These are phyloP conservation scores for Mycena albidolilacea DNA, from an alignment of 768 basidiomycete genomes.

Conservation along the genomic window DNA sequence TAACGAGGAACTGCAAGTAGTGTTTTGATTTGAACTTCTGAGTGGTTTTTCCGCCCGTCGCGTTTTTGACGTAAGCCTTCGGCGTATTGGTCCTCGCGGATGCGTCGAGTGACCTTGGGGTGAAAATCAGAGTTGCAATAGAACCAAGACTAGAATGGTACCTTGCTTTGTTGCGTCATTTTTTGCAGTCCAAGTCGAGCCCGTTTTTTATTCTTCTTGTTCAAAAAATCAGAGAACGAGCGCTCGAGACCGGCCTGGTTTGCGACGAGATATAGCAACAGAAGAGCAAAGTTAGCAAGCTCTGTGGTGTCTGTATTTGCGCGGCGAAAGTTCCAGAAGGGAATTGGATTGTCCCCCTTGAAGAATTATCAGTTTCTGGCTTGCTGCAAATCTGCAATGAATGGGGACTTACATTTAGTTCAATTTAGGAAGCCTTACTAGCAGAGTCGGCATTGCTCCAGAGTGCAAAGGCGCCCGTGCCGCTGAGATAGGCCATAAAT, in stretches of 20 bases:
- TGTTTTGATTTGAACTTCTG: too few relatives aligned
- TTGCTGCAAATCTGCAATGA: background rate
- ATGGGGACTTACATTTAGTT: background rate
- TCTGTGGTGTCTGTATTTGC: background rate
- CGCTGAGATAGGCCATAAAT: constrained; percentile 19
- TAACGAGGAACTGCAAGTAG: constrained; percentile 11
- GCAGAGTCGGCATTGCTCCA: background rate
- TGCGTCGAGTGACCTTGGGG: background rate
- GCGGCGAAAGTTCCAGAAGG: background rate
- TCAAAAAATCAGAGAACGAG: background rate
- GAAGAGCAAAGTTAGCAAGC: background rate
- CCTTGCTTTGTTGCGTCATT: too few relatives aligned
- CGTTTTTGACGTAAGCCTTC: constrained; percentile 3
- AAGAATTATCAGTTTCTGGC: too few relatives aligned
- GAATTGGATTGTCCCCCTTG: background rate
- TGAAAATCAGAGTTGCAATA: too few relatives aligned
- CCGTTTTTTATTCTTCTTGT: background rate
- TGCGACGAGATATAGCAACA: background rate
- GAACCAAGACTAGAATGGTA: too few relatives aligned
- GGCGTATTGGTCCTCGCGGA: background rate
- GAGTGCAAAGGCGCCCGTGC: background rate
- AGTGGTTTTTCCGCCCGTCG: constrained; percentile 2
- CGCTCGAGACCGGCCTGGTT: background rate
- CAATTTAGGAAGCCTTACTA: background rate
- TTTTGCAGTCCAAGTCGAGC: too few relatives aligned